Percentiles rank a stretch among this genome's conserved stretches.
These are phyloP conservation scores for Mortierella claussenii DNA, from an alignment of 192 early-diverging fungal species.

Conservation along the genomic window DNA sequence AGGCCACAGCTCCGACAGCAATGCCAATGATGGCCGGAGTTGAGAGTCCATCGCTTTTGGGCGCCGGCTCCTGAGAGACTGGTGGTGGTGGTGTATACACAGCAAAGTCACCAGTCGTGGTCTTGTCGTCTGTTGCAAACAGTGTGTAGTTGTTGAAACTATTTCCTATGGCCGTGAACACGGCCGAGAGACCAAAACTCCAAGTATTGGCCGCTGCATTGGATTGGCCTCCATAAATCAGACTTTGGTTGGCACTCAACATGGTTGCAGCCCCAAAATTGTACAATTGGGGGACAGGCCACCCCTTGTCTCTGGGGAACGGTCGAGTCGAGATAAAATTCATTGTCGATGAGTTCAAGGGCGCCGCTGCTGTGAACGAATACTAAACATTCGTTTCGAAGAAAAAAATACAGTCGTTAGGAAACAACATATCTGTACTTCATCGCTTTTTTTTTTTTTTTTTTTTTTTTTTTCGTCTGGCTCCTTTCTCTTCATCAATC, in stretches of 20 bases:
- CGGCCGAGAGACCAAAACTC: constrained; percentile 13
- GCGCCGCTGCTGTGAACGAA: constrained; percentile 1
- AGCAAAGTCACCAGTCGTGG: constrained; percentile 11
- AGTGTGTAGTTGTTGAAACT: constrained; percentile 16
- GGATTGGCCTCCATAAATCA: constrained; percentile 32
- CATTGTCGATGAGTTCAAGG: not conserved
- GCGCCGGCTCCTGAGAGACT: not conserved
- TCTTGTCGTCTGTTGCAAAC: not conserved
- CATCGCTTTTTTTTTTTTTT: not conserved
- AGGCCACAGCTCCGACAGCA: constrained; percentile 29
- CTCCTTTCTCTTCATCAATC: too few species aligned
- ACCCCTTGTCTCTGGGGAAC: not conserved
- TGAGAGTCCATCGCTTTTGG: constrained; percentile 24
- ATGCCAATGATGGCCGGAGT: constrained; percentile 45
- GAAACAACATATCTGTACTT: too few species aligned
- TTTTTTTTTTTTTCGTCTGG: too few species aligned
- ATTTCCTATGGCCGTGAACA: not conserved
- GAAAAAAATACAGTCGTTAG: too few species aligned
- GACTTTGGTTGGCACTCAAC: not conserved
- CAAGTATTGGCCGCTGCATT: constrained; percentile 19
- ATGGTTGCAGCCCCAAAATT: constrained; percentile 31
- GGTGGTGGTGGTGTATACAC: constrained; percentile 4
- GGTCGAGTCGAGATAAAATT: constrained; percentile 9
- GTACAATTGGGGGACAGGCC: constrained; percentile 18
- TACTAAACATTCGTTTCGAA: not conserved